Base-by-base conservation (phyloP, 108 stramenopile species). In the Cyclostephanos invisitatus region DNA sequence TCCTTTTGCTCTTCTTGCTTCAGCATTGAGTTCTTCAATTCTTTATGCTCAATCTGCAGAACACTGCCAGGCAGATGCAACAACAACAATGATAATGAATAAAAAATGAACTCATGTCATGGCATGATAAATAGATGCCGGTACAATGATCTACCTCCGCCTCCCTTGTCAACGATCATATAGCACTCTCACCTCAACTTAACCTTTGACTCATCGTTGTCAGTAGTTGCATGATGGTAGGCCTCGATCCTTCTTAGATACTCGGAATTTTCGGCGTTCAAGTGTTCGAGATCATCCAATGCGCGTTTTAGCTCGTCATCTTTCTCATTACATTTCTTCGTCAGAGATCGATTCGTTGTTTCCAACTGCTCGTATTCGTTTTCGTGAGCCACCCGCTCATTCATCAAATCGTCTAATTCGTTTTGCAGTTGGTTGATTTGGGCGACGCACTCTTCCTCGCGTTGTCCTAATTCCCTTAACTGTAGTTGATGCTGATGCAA, bases 281-380 rank as follows among this genome's bases (percentile, higher is more conserved):
- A 21, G 38, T 68, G 53, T 38, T 74, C 63, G 56, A 74, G 58
- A 51, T 66, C 61, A 8, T 61, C 55, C 21, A 75, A 22, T 0
- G 74, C 61, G n/a, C 47, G 29, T 58, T 61, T 49, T 54, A 65
- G 49, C 36, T 75, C 61, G 4, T 75, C 67, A 12, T 60, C 56
- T 22, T 61, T 68, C 22, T 61, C 51, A 18, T 67, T 51, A 11
- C 35, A 55, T 61, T 62, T 67, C 32, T 67, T 50, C 29, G 44
- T 20, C 37, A 75, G 32, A 0, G 38, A 22, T 44, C 29, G 32
- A 60, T 68, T 75, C 21, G 68, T 61, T 8, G 54, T 61, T 62
- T 75, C 60, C 67, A 48, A 62, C 8, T 62, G 47, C 25, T 66
- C 47, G 28, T 38, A 24, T n/a, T 72, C 49, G 10, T 62, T 10